Conservation (phyloP, 2,329 filamentous ascomycete species). For the Neofusicoccum ribis region DNA sequence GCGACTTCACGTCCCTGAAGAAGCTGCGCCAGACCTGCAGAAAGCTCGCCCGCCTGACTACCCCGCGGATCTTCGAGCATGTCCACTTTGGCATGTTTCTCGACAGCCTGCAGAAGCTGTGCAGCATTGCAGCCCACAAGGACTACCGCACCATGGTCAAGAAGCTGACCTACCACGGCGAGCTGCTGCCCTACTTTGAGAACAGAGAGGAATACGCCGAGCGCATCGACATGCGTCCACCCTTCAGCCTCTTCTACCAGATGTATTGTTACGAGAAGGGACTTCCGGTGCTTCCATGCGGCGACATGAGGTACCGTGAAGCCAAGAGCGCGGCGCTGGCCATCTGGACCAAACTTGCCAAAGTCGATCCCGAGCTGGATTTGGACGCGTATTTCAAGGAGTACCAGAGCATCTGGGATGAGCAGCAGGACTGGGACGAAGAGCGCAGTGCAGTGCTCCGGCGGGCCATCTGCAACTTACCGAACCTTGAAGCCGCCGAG, state of each 20-base stretch:
- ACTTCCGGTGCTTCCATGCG: not conserved
- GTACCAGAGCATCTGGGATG: slow-evolving; percentile 6
- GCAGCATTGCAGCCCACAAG: slow-evolving; percentile 22
- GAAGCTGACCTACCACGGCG: slow-evolving; percentile 28
- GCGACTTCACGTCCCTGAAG: slow-evolving; percentile 25
- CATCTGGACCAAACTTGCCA: slow-evolving; percentile 1
- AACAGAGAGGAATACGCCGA: slow-evolving; percentile 16
- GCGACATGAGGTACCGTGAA: slow-evolving; percentile 4
- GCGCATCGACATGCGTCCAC: slow-evolving; percentile 17
- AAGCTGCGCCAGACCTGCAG: slow-evolving; percentile 25
- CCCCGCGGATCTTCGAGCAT: slow-evolving; percentile 26
- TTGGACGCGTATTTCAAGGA: not conserved
- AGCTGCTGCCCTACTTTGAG: slow-evolving; percentile 27
- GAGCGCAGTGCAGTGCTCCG: not conserved
- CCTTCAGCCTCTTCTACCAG: slow-evolving; percentile 16
- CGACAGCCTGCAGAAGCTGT: slow-evolving; percentile 24
- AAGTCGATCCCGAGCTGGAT: slow-evolving; percentile 1
- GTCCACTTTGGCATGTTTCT: slow-evolving; percentile 28
- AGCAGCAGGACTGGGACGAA: slow-evolving; percentile 18
- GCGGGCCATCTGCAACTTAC: slow-evolving; percentile 3
- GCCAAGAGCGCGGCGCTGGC: not conserved
- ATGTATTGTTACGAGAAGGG: slow-evolving; percentile 23
- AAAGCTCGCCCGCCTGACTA: slow-evolving; percentile 23
- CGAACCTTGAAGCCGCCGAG: slow-evolving; percentile 2
- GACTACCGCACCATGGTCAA: slow-evolving; percentile 28